Evolutionary conservation across 805 yeast species (phyloP).

Genomic region (Pichia rugopelliculosa): DNA sequence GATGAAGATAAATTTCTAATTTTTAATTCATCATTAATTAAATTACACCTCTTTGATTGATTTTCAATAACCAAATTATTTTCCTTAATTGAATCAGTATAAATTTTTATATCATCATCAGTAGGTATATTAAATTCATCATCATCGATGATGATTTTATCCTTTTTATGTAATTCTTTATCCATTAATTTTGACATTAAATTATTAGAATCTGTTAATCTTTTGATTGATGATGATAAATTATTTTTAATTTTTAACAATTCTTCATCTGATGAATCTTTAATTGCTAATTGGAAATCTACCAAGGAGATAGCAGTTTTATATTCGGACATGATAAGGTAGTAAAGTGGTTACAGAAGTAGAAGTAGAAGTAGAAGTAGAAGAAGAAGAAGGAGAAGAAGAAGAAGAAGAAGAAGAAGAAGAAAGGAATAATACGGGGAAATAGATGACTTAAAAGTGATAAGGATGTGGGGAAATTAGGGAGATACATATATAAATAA

Average conservation of each 20-base stretch:
- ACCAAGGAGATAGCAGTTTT: slow-evolving; percentile 22
- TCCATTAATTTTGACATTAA: slow-evolving; percentile 38
- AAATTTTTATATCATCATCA: slow-evolving; percentile 42
- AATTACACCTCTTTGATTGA: slow-evolving; percentile 39
- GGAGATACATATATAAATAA: too few species aligned
- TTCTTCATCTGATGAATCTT: slow-evolving; percentile 37
- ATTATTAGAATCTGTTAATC: slow-evolving; percentile 45
- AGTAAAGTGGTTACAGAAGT: neutral
- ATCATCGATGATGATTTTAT: slow-evolving; percentile 18
- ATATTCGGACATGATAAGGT: slow-evolving; percentile 18
- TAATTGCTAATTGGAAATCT: slow-evolving; percentile 26
- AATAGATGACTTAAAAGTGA: too few species aligned
- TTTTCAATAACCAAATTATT: slow-evolving; percentile 47
- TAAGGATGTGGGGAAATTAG: too few species aligned
- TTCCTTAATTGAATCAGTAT: slow-evolving; percentile 48
- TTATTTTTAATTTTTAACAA: slow-evolving; percentile 27
- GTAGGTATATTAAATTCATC: slow-evolving; percentile 31
- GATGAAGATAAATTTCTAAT: slow-evolving; percentile 29
- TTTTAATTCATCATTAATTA: slow-evolving; percentile 40
- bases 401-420: too few species aligned
- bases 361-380: too few species aligned
- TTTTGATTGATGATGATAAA: slow-evolving; percentile 36
- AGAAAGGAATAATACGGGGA: too few species aligned
- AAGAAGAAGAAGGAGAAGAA: too few species aligned
- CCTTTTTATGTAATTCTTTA: slow-evolving; percentile 18